Evolutionary conservation across 805 yeast genomes (phyloP).

Genomic region (Lachancea nothofagi): DNA sequence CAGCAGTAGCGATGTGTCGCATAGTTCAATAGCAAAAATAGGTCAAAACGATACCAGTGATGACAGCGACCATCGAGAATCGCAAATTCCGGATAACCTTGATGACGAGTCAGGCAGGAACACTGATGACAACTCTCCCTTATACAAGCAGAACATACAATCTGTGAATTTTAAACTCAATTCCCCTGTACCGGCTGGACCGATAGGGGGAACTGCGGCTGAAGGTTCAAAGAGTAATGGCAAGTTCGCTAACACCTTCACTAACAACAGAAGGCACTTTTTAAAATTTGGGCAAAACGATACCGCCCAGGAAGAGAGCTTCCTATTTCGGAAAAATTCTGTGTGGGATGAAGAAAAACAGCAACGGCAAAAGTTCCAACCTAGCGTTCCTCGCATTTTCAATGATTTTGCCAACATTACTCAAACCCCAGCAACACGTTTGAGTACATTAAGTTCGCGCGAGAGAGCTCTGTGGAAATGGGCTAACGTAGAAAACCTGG

Average conservation of each 20-base stretch:
- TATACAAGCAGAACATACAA: constrained; percentile 12
- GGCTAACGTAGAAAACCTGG: constrained; percentile 94
- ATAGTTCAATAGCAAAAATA: constrained; percentile 23
- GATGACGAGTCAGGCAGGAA: constrained; percentile 12
- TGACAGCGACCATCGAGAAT: constrained; percentile 3
- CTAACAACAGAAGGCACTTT: constrained; percentile 2
- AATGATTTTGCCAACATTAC: constrained; percentile 24
- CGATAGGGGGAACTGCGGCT: neutral
- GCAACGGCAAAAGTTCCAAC: neutral
- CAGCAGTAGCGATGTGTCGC: neutral
- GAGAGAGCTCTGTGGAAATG: constrained; percentile 91
- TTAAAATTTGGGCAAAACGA: constrained; percentile 8
- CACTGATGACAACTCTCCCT: constrained; percentile 16
- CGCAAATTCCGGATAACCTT: neutral
- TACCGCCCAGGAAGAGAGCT: constrained; percentile 12
- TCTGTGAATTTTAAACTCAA: neutral
- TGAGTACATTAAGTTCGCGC: constrained; percentile 48
- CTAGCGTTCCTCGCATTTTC: constrained; percentile 22
- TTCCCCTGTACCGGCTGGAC: constrained; percentile 3
- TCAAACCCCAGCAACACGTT: constrained; percentile 22
- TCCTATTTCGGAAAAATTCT: constrained; percentile 21
- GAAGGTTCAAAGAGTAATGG: neutral
- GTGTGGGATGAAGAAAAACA: constrained; percentile 6
- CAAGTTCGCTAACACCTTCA: neutral
- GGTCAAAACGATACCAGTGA: constrained; percentile 22